Base-by-base conservation (phyloP, 495 filamentous ascomycete species). In the Xylaria cubensis region DNA sequence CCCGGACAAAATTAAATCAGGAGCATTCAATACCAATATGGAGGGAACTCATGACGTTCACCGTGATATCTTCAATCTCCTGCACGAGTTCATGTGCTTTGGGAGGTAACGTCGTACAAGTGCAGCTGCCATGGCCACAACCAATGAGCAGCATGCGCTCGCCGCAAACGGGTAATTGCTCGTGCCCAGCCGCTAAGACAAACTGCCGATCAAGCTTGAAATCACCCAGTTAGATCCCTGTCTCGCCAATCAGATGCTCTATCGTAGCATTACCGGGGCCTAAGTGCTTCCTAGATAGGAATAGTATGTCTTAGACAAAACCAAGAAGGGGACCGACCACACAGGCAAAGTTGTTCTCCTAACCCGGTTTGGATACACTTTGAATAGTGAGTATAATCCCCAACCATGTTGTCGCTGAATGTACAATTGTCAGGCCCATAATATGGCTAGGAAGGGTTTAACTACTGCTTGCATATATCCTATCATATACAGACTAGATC, bases 101-200 rank as follows among this genome's bases (percentile, higher is more conserved):
- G 48, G 19, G 26, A 10, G 29, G 29, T 50, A 21, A 42, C 34
- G 36, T 56, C 17, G 34, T 67, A 36, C 48, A 67, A 36, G 65
- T 29, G 29, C 46, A 42, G 55, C 3, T 69, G 53, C 17, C 53
- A 59, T n/a, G 7, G 8, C n/a, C 17, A 9, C 42, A 64, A 46
- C 69, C 69, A 71, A 71, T 71, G 32, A 64, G 44, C 59, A 32
- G 21, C 69, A 56, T 46, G 19, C 59, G 10, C 21, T 36, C 50
- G 48, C 69, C 69, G 42, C 69, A 71, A 46, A 71, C 34, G 29
- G 69, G 69, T 46, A 71, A 65, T 64, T 17, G 32, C 67, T 50
- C 67, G 55, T 62, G 67, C 53, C 36, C 55, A 42, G 55, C 32
- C 68, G 58, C 55, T 69, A 44, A 69, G 55, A 61, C 50, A 42